Conservation (phyloP, 2,329 filamentous ascomycete genomes). For the Xylariaceae sp. region DNA sequence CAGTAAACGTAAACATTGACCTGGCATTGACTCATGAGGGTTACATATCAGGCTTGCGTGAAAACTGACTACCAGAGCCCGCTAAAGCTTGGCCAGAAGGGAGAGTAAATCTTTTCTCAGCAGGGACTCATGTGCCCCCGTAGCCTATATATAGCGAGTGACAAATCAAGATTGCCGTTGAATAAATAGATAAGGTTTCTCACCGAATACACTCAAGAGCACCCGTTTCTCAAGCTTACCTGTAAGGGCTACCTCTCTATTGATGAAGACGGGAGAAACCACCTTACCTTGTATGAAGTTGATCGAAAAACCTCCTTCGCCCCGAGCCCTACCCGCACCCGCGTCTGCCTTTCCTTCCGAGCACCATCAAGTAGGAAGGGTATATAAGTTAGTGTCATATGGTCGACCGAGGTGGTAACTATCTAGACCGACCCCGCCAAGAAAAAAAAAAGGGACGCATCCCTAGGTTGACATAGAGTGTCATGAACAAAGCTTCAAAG, state of each 20-base stretch:
- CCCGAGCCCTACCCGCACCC: too few relatives aligned
- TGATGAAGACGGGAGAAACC: constrained; percentile 11
- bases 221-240: constrained; percentile 4
- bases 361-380: too few relatives aligned
- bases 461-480: too few relatives aligned
- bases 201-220: constrained; percentile 7
- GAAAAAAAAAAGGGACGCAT: too few relatives aligned
- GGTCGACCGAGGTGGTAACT: too few relatives aligned
- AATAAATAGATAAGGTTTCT: constrained; percentile 7
- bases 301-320: constrained; percentile 9
- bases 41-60: constrained; percentile 9
- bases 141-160: constrained; percentile 5
- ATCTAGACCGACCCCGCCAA: too few relatives aligned
- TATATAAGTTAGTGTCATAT: too few relatives aligned
- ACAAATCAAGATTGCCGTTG: constrained; percentile 12
- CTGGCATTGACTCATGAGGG: neutral
- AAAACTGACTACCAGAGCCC: too few relatives aligned
- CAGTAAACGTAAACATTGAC: constrained; percentile 4
- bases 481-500: too few relatives aligned
- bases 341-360: too few relatives aligned
- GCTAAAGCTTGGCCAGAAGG: constrained; percentile 8
- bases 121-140: neutral
- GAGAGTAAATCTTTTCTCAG: constrained; percentile 7
- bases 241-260: neutral
- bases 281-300: constrained; percentile 8